Conservation (phyloP, 306 rosid species). For the Lupinus albus region DNA sequence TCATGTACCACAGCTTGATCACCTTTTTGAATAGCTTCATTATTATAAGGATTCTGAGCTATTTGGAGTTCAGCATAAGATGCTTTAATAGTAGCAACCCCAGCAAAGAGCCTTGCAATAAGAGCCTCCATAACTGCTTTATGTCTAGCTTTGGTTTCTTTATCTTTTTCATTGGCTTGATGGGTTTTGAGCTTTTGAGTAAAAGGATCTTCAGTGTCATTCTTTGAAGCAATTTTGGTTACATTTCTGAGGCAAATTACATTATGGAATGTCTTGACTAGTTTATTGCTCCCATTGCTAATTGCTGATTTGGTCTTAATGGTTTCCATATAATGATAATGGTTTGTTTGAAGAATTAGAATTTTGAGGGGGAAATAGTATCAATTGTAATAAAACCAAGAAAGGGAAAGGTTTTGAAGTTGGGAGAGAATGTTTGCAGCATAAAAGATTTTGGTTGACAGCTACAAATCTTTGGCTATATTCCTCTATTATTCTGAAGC, state of each 20-base stretch:
- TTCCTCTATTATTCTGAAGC: constrained; percentile 24
- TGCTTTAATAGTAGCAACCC: constrained; percentile 83
- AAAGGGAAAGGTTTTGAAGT: constrained; percentile 27
- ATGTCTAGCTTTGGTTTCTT: constrained; percentile 48
- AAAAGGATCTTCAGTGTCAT: constrained; percentile 63
- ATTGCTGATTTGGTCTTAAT: constrained; percentile 64
- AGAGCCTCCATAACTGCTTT: constrained; percentile 84
- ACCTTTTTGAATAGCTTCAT: constrained; percentile 70
- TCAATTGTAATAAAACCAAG: constrained; percentile 6
- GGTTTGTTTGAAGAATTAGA: constrained; percentile 43
- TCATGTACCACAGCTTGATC: constrained; percentile 87
- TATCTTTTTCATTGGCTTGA: constrained; percentile 26
- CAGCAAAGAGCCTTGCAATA: constrained; percentile 82
- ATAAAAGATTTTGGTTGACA: constrained; percentile 43
- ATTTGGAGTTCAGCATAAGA: constrained; percentile 91
- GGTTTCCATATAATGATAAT: constrained; percentile 58
- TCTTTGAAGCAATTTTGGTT: constrained; percentile 62
- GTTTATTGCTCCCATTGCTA: constrained; percentile 54
- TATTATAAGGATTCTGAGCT: constrained; percentile 87
- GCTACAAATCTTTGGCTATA: constrained; percentile 62
- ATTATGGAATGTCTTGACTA: constrained; percentile 63
- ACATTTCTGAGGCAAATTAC: constrained; percentile 65
- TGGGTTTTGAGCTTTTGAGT: constrained; percentile 35
- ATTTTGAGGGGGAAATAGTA: background rate
- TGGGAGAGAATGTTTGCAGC: constrained; percentile 32